A percentile compares a stretch with the other conserved stretches of the same genome.
These are phyloP conservation scores for Kodamaea lidongshanica DNA, from an alignment of 805 yeast species.

Conservation along the genomic window DNA sequence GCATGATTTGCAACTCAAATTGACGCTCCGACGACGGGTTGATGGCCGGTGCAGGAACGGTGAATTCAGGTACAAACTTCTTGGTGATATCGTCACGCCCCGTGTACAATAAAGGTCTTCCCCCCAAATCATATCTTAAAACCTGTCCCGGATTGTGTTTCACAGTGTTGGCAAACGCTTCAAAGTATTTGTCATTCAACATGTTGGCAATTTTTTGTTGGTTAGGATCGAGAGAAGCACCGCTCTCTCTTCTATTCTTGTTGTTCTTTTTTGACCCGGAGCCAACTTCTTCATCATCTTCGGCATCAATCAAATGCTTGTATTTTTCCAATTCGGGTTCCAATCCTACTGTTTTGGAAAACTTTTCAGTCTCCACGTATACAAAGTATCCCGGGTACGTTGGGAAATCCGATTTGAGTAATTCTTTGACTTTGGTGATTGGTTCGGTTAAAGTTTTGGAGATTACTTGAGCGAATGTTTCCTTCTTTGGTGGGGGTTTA, in stretches of 20 bases:
- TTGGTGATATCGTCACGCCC: slow-evolving; percentile 51
- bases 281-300: slow-evolving; percentile 25
- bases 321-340: slow-evolving; percentile 47
- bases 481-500: slow-evolving; percentile 1
- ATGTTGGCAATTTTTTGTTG: slow-evolving; percentile 39
- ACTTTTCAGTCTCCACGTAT: slow-evolving; percentile 66
- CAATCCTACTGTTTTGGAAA: slow-evolving; percentile 42
- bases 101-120: slow-evolving; percentile 70
- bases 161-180: slow-evolving; percentile 66
- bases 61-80: slow-evolving; percentile 27
- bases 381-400: slow-evolving; percentile 60
- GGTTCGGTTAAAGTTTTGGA: slow-evolving; percentile 10
- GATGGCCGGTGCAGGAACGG: slow-evolving; percentile 54
- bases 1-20: slow-evolving; percentile 91
- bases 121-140: slow-evolving; percentile 75
- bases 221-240: slow-evolving; percentile 15
- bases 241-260: slow-evolving; percentile 12
- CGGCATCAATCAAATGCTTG: slow-evolving; percentile 47
- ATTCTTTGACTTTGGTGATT: slow-evolving; percentile 4
- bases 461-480: slow-evolving; percentile 4
- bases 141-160: slow-evolving; percentile 84
- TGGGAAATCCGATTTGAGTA: slow-evolving; percentile 30
- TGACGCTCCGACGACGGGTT: slow-evolving; percentile 55
- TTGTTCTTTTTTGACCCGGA: slow-evolving; percentile 2
- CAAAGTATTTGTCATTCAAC: slow-evolving; percentile 72